phyloP scores from a whole-genome alignment of 495 filamentous ascomycete species.

The Penicilliopsis zonata region DNA sequence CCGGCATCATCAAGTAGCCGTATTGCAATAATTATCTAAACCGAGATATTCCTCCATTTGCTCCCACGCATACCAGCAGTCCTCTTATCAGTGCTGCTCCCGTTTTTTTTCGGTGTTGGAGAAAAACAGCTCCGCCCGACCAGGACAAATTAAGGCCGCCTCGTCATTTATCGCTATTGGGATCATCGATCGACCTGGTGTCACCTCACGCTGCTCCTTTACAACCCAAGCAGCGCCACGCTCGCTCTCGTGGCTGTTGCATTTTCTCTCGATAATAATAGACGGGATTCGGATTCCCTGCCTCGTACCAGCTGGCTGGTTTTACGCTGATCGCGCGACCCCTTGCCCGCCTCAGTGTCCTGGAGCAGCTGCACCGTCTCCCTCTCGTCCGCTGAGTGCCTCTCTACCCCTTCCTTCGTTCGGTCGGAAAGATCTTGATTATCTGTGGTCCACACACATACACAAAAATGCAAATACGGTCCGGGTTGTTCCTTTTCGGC shows the following conservation, averaged over 20 bases:
- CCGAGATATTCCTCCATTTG: too few relatives aligned
- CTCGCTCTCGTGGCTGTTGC: background rate
- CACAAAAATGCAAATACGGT: conserved; percentile 35
- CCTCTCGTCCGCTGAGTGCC: background rate
- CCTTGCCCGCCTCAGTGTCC: background rate
- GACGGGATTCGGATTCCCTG: background rate
- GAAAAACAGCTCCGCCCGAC: too few relatives aligned
- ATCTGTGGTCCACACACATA: background rate
- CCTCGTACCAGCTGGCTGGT: conserved; percentile 1
- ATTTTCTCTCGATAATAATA: background rate
- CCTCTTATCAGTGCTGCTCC: background rate
- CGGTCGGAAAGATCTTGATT: background rate
- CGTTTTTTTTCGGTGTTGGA: background rate
- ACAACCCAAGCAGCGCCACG: background rate
- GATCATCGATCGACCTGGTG: too few relatives aligned
- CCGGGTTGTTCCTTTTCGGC: conserved; percentile 31
- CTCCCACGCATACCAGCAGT: background rate
- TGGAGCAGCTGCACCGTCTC: background rate
- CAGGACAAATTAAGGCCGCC: too few relatives aligned
- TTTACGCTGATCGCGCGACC: background rate
- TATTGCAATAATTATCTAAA: too few relatives aligned
- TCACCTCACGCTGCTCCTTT: too few relatives aligned
- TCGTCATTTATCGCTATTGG: too few relatives aligned
- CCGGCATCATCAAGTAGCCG: too few relatives aligned
- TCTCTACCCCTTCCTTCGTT: conserved; percentile 2